Evolutionary conservation across 768 basidiomycete genomes (phyloP).

Genomic region (Aureoboletus auriporus): DNA sequence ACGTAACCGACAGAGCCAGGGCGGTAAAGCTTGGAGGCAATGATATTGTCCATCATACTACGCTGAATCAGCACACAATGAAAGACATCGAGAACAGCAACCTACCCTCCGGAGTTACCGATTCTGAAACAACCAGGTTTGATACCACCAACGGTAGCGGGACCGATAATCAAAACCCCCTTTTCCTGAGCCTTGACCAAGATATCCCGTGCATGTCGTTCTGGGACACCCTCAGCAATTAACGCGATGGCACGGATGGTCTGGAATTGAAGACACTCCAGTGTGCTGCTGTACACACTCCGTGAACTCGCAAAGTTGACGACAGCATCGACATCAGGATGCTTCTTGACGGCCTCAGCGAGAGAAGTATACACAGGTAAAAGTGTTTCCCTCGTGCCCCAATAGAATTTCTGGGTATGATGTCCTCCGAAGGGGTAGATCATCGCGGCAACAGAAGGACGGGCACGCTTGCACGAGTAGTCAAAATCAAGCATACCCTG

Average conservation of each 20-base stretch:
- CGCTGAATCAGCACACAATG: slow-evolving; percentile 1
- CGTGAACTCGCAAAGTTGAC: slow-evolving; percentile 97
- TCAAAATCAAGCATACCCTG: slow-evolving; percentile 99
- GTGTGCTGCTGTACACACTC: slow-evolving; percentile 90
- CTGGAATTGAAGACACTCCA: slow-evolving; percentile 74
- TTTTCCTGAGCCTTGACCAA: slow-evolving; percentile 83
- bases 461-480: slow-evolving; percentile 90
- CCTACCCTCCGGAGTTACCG: slow-evolving; percentile 95
- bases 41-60: slow-evolving; percentile 99
- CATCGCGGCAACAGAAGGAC: slow-evolving; percentile 97
- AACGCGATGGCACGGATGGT: slow-evolving; percentile 64
- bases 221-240: slow-evolving; percentile 99
- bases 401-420: slow-evolving; percentile 99
- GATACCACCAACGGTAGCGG: slow-evolving; percentile 98
- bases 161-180: slow-evolving; percentile 89
- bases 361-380: slow-evolving; percentile 95
- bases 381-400: slow-evolving; percentile 99
- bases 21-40: slow-evolving; percentile 97
- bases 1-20: slow-evolving; percentile 97
- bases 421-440: slow-evolving; percentile 99
- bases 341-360: slow-evolving; percentile 88
- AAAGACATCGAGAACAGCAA: slow-evolving; percentile 1
- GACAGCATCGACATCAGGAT: slow-evolving; percentile 93
- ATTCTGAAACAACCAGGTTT: slow-evolving; percentile 99
- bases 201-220: slow-evolving; percentile 95